These are phyloP conservation scores for Rubus idaeus DNA, from an alignment of 306 rosid genomes.

Conservation along the genomic window DNA sequence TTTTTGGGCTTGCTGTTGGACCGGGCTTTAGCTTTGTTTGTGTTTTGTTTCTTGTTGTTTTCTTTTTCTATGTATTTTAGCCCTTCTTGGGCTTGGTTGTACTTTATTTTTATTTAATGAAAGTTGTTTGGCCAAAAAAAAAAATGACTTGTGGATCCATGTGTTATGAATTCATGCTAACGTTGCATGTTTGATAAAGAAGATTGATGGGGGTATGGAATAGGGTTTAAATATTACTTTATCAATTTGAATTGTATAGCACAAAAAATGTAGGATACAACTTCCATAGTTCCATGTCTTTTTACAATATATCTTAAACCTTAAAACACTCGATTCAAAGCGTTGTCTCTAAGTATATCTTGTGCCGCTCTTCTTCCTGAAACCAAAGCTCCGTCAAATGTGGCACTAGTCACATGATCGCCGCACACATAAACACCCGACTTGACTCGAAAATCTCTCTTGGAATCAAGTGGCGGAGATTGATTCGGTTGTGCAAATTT, in stretches of 20 bases:
- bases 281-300: neutral
- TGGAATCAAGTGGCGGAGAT: constrained; percentile 58
- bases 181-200: too few species aligned
- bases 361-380: constrained; percentile 83
- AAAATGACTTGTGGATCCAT: too few species aligned
- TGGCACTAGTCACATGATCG: constrained; percentile 72
- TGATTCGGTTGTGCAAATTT: constrained; percentile 86
- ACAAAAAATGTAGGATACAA: neutral
- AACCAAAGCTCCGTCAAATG: constrained; percentile 87
- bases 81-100: too few species aligned
- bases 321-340: neutral
- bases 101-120: too few species aligned
- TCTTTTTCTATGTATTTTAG: too few species aligned
- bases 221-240: too few species aligned
- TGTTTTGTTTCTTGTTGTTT: too few species aligned
- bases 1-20: too few species aligned
- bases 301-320: neutral
- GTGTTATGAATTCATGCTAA: too few species aligned
- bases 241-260: neutral
- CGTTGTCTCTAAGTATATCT: constrained; percentile 58
- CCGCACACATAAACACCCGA: constrained; percentile 72
- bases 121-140: too few species aligned
- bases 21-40: too few species aligned
- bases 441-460: constrained; percentile 49
- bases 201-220: too few species aligned